These are phyloP conservation scores for Rosa persica DNA, from an alignment of 306 rosid genomes.

Conservation along the genomic window DNA sequence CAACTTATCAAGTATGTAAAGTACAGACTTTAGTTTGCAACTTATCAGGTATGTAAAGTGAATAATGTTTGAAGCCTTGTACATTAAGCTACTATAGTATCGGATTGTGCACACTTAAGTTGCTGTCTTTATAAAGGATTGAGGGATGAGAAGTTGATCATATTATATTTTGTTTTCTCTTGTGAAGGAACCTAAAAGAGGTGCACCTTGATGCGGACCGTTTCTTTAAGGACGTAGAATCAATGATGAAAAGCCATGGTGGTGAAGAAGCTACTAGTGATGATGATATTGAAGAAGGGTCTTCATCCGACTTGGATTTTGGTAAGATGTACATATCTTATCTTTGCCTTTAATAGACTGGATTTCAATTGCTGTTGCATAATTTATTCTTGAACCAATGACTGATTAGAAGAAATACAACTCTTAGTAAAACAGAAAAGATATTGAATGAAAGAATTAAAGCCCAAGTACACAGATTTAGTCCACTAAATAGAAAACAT, in stretches of 20 bases:
- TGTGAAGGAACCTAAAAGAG: conserved; percentile 67
- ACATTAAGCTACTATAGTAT: not conserved
- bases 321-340: conserved; percentile 43
- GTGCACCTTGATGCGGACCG: conserved; percentile 74
- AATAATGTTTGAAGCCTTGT: not conserved
- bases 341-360: conserved; percentile 1
- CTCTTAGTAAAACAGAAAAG: not conserved
- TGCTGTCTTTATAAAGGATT: not conserved
- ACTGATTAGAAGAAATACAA: not conserved
- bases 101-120: not conserved
- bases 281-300: conserved; percentile 57
- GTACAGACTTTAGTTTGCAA: too few species aligned
- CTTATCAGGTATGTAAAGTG: not conserved
- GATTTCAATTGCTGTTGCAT: not conserved
- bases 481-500: not conserved
- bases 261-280: conserved; percentile 42
- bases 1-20: not conserved
- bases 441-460: not conserved
- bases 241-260: conserved; percentile 57
- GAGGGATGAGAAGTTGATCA: conserved; percentile 4
- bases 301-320: conserved; percentile 77
- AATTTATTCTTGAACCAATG: not conserved
- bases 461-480: not conserved
- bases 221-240: conserved; percentile 73
- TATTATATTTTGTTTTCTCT: conserved; percentile 30